Percentiles rank a stretch among this genome's conserved stretches.
phyloP scores from a whole-genome alignment of 306 rosid genomes.

The Parietaria judaica region DNA sequence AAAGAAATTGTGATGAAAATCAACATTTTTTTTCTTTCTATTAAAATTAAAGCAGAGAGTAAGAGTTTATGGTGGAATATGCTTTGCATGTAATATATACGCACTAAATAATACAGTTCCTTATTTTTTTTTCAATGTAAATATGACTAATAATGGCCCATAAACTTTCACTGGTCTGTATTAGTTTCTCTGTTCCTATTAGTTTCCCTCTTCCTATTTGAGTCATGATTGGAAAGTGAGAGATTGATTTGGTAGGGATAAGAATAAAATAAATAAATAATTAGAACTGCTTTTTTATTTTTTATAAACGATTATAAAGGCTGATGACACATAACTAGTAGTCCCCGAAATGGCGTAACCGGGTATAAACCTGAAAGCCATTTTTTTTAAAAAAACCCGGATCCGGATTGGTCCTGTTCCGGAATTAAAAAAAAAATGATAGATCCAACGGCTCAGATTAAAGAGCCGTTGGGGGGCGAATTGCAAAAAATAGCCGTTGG shows the following conservation, averaged over 20 bases:
- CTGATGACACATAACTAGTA: neutral
- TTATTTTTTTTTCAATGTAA: neutral
- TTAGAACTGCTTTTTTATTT: slow-evolving; percentile 6
- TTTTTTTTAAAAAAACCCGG: too few relatives aligned
- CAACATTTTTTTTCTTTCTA: slow-evolving; percentile 8
- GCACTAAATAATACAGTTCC: neutral
- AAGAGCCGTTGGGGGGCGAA: too few relatives aligned
- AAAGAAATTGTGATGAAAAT: neutral
- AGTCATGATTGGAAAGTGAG: slow-evolving; percentile 8
- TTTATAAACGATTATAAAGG: neutral
- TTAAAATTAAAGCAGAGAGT: slow-evolving; percentile 14
- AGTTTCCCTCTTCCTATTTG: too few relatives aligned
- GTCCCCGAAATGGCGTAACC: too few relatives aligned
- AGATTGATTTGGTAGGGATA: neutral
- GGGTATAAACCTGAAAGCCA: too few relatives aligned
- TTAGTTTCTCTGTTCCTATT: too few relatives aligned
- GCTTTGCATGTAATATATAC: slow-evolving; percentile 6
- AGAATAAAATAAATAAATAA: neutral
- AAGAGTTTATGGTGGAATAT: neutral
- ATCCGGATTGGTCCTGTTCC: too few relatives aligned
- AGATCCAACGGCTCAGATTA: too few relatives aligned
- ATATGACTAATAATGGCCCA: too few relatives aligned
- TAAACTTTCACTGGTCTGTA: too few relatives aligned
- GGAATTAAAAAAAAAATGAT: too few relatives aligned
- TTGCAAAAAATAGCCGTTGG: too few relatives aligned